Base-by-base conservation (phyloP, 1,284 basidiomycete species). In the Cryptococcus jaspeensis region DNA sequence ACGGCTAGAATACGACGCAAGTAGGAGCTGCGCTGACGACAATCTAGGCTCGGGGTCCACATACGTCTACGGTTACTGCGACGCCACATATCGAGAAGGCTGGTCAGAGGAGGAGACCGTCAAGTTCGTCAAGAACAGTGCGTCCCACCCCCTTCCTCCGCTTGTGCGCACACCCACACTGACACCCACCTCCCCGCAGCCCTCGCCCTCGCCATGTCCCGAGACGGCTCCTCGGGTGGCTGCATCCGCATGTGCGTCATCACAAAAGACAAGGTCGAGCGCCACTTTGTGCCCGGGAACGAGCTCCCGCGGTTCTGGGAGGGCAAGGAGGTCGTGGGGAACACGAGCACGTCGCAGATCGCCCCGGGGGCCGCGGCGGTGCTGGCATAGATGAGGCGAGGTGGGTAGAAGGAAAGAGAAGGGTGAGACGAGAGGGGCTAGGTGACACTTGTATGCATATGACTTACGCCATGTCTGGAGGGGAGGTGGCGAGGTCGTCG, bases 31-130 rank as follows among this genome's bases (percentile, higher is more conserved):
- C 8, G 50, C 65, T 69, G 45, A 66, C 41, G 18, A 20, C 25
- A 9, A n/a, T n/a, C 3, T 60, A 92, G 90, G 92, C 36, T 96
- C 92, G 54, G 96, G 96, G 15, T 97, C 93, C 42, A 92, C 93
- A 12, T 99, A 98, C 76, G 93, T 99, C 18, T 99, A 99, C 73
- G 96, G 95, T 48, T 99, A 96, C 80, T 99, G 96, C 74, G 96
- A 99, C 76, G 92, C 96, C 32, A 98, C 92, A n/a, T 99, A 90
- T 79, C 81, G 85, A 74, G 92, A 95, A 38, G 92, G 89, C n/a
- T 95, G 91, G 94, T 86, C 84, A 3, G 84, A 85, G 65, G 90
- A 93, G 43, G 84, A 98, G 80, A 98, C 94, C 0, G 79, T 99
- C 58, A 82, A 94, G 45, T 99, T 99, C 75, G 95, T 99, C 55